These are phyloP conservation scores for Heliamphora ciliata DNA, from an alignment of 179 eudicot species.

Conservation along the genomic window DNA sequence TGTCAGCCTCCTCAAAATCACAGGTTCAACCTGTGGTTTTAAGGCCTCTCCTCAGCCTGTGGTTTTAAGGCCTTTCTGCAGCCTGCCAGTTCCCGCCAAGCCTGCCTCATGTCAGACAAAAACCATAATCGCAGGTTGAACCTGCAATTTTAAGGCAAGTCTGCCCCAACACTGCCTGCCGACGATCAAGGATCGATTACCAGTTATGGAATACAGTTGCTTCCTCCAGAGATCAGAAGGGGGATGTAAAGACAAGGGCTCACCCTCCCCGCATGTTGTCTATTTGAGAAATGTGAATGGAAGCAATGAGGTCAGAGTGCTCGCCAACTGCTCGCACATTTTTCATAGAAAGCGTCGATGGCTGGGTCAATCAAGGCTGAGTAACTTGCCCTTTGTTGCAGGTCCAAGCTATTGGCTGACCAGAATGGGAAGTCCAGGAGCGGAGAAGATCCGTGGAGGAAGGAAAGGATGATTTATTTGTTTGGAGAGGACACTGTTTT, in stretches of 20 bases:
- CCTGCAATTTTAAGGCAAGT: too few species aligned
- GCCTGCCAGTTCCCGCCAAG: too few species aligned
- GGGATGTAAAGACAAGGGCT: not conserved
- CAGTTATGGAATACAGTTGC: not conserved
- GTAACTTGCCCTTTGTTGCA: slow-evolving; percentile 24
- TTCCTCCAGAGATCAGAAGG: not conserved
- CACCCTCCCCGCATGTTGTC: slow-evolving; percentile 12
- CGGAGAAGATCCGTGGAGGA: slow-evolving; percentile 23
- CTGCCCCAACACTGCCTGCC: too few species aligned
- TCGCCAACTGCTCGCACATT: slow-evolving; percentile 21
- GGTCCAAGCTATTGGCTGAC: slow-evolving; percentile 15
- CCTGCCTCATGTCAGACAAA: too few species aligned
- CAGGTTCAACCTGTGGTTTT: too few species aligned
- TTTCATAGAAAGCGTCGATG: slow-evolving; percentile 25
- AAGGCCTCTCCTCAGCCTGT: too few species aligned
- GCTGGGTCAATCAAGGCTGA: slow-evolving; percentile 20
- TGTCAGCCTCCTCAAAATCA: too few species aligned
- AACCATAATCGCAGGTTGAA: too few species aligned
- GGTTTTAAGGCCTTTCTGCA: too few species aligned
- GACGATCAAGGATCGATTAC: slow-evolving; percentile 18
- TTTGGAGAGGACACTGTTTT: slow-evolving; percentile 4
- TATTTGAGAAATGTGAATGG: slow-evolving; percentile 19
- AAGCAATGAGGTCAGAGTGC: slow-evolving; percentile 20
- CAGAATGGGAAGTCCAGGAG: not conserved
- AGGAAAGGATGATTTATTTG: slow-evolving; percentile 21